Base-by-base conservation (phyloP, 2,329 filamentous ascomycete genomes). In the Exophiala lecanii-corni region DNA sequence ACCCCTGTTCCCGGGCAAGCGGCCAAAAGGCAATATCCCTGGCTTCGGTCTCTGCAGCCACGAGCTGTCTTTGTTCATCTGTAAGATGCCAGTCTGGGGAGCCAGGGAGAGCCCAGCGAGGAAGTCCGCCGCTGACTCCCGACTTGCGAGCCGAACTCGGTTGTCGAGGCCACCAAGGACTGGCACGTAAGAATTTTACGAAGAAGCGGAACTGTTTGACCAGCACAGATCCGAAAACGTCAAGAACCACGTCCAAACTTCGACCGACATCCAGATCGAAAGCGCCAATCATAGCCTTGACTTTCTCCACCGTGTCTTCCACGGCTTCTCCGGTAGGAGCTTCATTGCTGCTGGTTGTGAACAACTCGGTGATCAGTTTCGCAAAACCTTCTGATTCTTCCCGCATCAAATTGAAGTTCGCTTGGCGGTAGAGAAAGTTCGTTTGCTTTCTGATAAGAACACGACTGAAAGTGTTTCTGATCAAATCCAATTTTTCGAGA, bases 371-470 rank as follows among this genome's bases (percentile, higher is more conserved):
- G 47, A 95, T 81, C 35, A 98, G 78, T 64, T 98, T 98, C 0
- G 92, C 89, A 61, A 95, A 98, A 30, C 94, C 92, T 66, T 98
- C 92, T 0, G 88, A 88, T 65, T 98, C 92, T 68, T 98, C 92
- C 33, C 92, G 82, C 15, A 98, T 72, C 5, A 98, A 71, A 58
- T 98, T 98, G 71, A 95, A 97, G 64, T 95, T 97, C 10, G 91
- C 88, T 65, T 97, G 92, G 47, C 89, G 84, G 63, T 98, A 98
- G 1, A 98, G 76, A 3, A 92, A 74, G 57, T 96, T 94, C 5
- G 92, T 98, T 36, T 89, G 86, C 59, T 94, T 89, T 42, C 91
- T 82, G 53, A 95, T 89, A 12, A 84, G 84, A 60, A 92, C 80
- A 54, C 83, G 83, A 44, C 78, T 73, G 62, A 97, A 98, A 4